These are phyloP conservation scores for Calvatia gigantea DNA, from an alignment of 768 basidiomycete species.

Conservation along the genomic window DNA sequence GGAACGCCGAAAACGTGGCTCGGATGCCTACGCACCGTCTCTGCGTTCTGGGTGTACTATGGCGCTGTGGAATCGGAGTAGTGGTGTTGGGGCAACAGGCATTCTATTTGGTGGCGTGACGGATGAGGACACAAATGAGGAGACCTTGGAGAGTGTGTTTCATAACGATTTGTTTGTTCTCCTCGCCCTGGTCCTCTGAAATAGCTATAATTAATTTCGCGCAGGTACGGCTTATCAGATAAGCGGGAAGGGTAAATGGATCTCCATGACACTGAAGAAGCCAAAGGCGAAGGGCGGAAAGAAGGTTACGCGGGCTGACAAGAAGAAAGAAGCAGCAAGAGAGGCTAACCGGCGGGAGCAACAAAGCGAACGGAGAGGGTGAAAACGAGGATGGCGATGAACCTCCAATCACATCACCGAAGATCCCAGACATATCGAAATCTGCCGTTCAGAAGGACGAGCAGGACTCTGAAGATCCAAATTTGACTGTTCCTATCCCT, in stretches of 20 bases:
- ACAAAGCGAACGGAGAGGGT: constrained; percentile 17
- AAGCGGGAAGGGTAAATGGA: constrained; percentile 72
- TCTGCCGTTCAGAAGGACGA: constrained; percentile 7
- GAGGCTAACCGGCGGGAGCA: constrained; percentile 13
- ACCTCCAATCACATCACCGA: not conserved
- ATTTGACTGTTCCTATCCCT: constrained; percentile 57
- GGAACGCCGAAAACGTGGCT: constrained; percentile 76
- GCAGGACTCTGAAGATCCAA: constrained; percentile 61
- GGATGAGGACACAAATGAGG: constrained; percentile 84
- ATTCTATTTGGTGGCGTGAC: constrained; percentile 85
- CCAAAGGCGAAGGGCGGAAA: constrained; percentile 52
- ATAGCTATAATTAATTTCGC: not conserved
- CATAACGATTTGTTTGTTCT: constrained; percentile 76
- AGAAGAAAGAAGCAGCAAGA: constrained; percentile 33
- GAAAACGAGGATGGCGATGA: constrained; percentile 17
- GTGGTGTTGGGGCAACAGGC: constrained; percentile 53
- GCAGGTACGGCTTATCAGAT: constrained; percentile 78
- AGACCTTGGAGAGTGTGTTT: constrained; percentile 79
- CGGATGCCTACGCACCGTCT: constrained; percentile 67
- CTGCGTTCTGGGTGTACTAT: constrained; percentile 83
- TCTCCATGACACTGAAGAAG: constrained; percentile 71
- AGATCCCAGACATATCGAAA: not conserved
- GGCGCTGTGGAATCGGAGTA: constrained; percentile 57
- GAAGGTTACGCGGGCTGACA: constrained; percentile 27
- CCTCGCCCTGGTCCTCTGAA: not conserved